phyloP scores from a whole-genome alignment of 1,139 yeast species.

The Geotrichum citri-aurantii region DNA sequence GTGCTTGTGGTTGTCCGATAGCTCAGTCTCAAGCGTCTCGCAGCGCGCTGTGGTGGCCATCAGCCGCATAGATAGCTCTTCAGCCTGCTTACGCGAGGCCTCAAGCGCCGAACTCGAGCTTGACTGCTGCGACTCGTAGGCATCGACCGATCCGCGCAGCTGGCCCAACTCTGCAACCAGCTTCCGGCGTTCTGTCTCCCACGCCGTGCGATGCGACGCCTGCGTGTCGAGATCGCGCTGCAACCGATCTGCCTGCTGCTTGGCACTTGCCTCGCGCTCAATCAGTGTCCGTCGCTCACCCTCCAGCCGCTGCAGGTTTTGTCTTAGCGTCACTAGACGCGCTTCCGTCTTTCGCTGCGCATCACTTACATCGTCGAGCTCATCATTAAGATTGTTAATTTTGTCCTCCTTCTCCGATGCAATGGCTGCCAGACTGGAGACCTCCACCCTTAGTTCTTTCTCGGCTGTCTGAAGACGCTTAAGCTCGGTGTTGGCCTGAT shows the following conservation, averaged over 20 bases:
- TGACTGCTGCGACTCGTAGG: slow-evolving; percentile 10
- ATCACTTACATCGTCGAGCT: slow-evolving; percentile 9
- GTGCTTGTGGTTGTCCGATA: slow-evolving; percentile 63
- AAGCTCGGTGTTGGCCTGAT: slow-evolving; percentile 14
- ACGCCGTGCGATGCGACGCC: slow-evolving; percentile 3
- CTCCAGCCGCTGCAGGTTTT: slow-evolving; percentile 28
- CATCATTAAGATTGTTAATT: slow-evolving; percentile 18
- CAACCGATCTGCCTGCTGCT: slow-evolving; percentile 28
- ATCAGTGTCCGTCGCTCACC: slow-evolving; percentile 24
- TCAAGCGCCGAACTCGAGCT: slow-evolving; percentile 36
- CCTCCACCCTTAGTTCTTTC: slow-evolving; percentile 29
- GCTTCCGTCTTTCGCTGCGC: slow-evolving; percentile 25
- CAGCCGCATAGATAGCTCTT: slow-evolving; percentile 64
- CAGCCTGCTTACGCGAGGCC: slow-evolving; percentile 62
- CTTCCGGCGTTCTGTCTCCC: slow-evolving; percentile 29
- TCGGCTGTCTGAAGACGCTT: slow-evolving; percentile 19
- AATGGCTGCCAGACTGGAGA: slow-evolving; percentile 28
- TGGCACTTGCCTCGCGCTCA: slow-evolving; percentile 15
- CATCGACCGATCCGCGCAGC: slow-evolving; percentile 46
- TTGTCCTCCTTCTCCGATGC: slow-evolving; percentile 24
- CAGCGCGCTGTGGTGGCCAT: slow-evolving; percentile 57
- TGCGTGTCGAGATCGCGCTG: slow-evolving; percentile 22
- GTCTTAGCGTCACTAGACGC: slow-evolving; percentile 24
- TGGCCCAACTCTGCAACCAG: slow-evolving; percentile 42
- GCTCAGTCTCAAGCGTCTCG: slow-evolving; percentile 73